Percentiles rank a stretch among this genome's conserved stretches.
Conservation (phyloP, 2,329 filamentous ascomycete species). For the Ascochyta viciae-villosae region DNA sequence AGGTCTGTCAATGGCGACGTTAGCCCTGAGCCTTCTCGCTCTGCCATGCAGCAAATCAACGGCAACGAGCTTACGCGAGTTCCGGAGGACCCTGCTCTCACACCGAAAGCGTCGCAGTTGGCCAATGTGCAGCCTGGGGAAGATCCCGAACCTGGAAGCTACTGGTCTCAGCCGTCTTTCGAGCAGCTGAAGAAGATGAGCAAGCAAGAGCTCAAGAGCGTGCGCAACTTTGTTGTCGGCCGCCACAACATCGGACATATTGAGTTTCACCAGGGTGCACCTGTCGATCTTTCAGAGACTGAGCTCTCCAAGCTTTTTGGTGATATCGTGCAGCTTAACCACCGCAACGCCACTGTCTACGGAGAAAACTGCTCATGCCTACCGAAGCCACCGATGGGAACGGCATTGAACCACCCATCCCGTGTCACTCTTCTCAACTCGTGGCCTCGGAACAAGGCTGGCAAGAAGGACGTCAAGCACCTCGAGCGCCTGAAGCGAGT, state of each 20-base stretch:
- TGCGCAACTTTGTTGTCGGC: conserved; percentile 80
- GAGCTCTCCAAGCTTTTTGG: conserved; percentile 81
- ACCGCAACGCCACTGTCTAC: conserved; percentile 89
- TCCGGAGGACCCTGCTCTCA: conserved; percentile 69
- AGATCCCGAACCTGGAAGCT: conserved; percentile 72
- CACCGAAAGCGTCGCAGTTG: conserved; percentile 44
- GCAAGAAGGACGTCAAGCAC: conserved; percentile 79
- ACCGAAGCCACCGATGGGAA: conserved; percentile 83
- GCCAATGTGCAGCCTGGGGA: conserved; percentile 36
- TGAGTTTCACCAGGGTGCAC: conserved; percentile 65
- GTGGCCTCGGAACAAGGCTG: conserved; percentile 79
- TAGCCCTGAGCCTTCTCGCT: conserved; percentile 50
- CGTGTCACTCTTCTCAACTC: conserved; percentile 89
- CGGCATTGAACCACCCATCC: conserved; percentile 90
- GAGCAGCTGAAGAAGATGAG: conserved; percentile 82
- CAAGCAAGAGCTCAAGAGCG: conserved; percentile 75
- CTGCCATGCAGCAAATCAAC: conserved; percentile 75
- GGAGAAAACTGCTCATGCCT: conserved; percentile 53
- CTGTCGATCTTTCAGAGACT: conserved; percentile 80
- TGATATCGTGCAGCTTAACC: conserved; percentile 75
- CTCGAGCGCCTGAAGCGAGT: conserved; percentile 81
- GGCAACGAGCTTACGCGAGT: conserved; percentile 81
- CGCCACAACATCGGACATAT: conserved; percentile 82
- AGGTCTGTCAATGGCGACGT: conserved; percentile 55
- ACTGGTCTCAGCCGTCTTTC: conserved; percentile 83